Evolutionary conservation across 2,329 filamentous ascomycete species (phyloP), one percentile per base, ranked within the genome.

Genomic region (Hypoxylon sp.): DNA sequence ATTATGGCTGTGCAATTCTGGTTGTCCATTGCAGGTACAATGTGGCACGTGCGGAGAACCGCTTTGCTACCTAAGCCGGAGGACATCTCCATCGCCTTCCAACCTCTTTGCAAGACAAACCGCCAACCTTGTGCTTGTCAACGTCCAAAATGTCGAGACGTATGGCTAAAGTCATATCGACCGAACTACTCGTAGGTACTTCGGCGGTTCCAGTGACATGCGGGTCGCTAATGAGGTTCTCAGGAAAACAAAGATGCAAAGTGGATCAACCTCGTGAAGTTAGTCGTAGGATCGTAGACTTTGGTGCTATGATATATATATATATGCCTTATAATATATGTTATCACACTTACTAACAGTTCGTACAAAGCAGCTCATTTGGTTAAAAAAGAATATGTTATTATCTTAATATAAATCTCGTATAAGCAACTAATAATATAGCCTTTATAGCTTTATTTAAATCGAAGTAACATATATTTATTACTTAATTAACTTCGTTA

Each of bases 191-290:
- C 37, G 76, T 77, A 74, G 3, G 75, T 71, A n/a, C 11, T 17
- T 11, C 50, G 35, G 1, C 29, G 11, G 51, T 31, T 26, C n/a
- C 9, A 17, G 50, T 59, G 9, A 3, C 2, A n/a, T 5, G 14
- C 35, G 11, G 26, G 11, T 61, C 51, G 37, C 62, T 65, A 54
- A 63, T 17, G 6, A 29, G 10, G 19, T 48, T 55, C n/a, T 14
- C 22, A 77, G 76, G 75, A 78, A 24, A 77, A 76, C 55, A 76
- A 76, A 61, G 75, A 78, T 60, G 75, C 76, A 13, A 73, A 73
- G 37, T 78, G 76, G 76, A 74, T 78, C 67, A 78, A 78, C 39
- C 62, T 78, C 9, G 73, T 77, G 5, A 76, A 77, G 76, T 77
- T 39, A 70, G 75, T 73, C 24, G 35, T 13, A 26, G n/a, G 24